Percentiles rank a stretch among this genome's conserved stretches.
These are phyloP conservation scores for Rhodotorula mucilaginosa DNA, from an alignment of 1,284 basidiomycete genomes.

Conservation along the genomic window DNA sequence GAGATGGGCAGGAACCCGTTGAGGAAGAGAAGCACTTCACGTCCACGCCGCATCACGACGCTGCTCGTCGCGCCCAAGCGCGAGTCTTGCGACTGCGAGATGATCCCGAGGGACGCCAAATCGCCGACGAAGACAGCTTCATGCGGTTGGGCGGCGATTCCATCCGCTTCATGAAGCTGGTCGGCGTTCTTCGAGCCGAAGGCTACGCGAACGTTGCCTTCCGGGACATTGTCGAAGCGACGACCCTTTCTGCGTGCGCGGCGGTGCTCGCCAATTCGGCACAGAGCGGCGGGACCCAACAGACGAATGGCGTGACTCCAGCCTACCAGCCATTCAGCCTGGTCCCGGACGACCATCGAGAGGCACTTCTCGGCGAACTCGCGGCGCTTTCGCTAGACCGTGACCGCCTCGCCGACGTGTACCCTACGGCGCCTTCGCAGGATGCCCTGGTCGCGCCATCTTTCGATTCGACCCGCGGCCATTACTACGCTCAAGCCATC, in stretches of 20 bases:
- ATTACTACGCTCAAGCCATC: constrained; percentile 43
- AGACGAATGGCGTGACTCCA: neutral
- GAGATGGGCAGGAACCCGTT: neutral
- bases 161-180: constrained; percentile 42
- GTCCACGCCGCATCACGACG: constrained; percentile 14
- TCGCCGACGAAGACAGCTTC: constrained; percentile 39
- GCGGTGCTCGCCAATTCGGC: constrained; percentile 6
- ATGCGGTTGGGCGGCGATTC: constrained; percentile 42
- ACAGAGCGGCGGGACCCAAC: too few relatives aligned
- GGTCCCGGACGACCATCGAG: neutral
- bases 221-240: constrained; percentile 29
- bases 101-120: constrained; percentile 1
- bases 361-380: constrained; percentile 21
- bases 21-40: neutral
- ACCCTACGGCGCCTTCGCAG: constrained; percentile 41
- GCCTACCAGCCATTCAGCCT: constrained; percentile 24
- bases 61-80: constrained; percentile 34
- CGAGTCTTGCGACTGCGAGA: constrained; percentile 24
- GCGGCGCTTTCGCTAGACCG: constrained; percentile 1
- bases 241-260: constrained; percentile 32
- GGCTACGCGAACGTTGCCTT: constrained; percentile 27
- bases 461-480: constrained; percentile 30
- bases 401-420: constrained; percentile 33
- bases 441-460: constrained; percentile 40
- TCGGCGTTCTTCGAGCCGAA: constrained; percentile 19